Conservation (phyloP, 2,329 filamentous ascomycete species). For the Teratosphaeria destructans region DNA sequence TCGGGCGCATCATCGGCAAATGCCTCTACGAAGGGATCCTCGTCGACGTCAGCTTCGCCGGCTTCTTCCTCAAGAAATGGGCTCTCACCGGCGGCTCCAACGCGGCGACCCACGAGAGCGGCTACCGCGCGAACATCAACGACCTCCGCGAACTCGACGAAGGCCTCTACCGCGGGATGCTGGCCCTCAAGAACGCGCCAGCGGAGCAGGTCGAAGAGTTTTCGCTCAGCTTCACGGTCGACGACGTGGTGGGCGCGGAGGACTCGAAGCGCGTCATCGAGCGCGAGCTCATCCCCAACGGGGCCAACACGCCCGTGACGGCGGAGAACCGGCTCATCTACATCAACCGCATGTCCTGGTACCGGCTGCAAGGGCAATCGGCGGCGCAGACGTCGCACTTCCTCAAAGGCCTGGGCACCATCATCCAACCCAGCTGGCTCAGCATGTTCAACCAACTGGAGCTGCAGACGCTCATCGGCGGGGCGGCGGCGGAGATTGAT, state of each 20-base stretch:
- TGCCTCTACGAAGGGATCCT: constrained; percentile 96
- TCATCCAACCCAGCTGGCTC: constrained; percentile 87
- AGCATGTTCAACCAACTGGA: constrained; percentile 98
- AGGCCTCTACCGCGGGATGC: constrained; percentile 76
- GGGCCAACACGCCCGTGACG: constrained; percentile 67
- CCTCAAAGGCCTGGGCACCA: constrained; percentile 70
- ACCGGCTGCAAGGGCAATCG: constrained; percentile 74
- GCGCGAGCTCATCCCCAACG: constrained; percentile 64
- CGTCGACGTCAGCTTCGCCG: constrained; percentile 83
- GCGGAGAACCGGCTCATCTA: constrained; percentile 92
- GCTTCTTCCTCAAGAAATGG: constrained; percentile 96
- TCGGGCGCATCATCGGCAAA: constrained; percentile 87
- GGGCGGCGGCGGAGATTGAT: constrained; percentile 70
- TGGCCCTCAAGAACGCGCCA: constrained; percentile 70
- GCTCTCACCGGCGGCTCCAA: constrained; percentile 58
- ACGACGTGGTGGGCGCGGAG: constrained; percentile 48
- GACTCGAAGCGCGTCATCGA: constrained; percentile 51
- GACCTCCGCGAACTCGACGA: constrained; percentile 88
- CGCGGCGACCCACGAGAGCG: constrained; percentile 54
- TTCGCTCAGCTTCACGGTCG: constrained; percentile 78
- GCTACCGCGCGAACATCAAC: constrained; percentile 86
- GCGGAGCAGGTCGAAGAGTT: constrained; percentile 72
- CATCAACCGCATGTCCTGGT: constrained; percentile 80
- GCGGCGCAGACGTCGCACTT: constrained; percentile 77
- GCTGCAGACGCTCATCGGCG: constrained; percentile 84